Base-by-base conservation (phyloP, 1,139 yeast genomes). In the Debaryomyces nepalensis region DNA sequence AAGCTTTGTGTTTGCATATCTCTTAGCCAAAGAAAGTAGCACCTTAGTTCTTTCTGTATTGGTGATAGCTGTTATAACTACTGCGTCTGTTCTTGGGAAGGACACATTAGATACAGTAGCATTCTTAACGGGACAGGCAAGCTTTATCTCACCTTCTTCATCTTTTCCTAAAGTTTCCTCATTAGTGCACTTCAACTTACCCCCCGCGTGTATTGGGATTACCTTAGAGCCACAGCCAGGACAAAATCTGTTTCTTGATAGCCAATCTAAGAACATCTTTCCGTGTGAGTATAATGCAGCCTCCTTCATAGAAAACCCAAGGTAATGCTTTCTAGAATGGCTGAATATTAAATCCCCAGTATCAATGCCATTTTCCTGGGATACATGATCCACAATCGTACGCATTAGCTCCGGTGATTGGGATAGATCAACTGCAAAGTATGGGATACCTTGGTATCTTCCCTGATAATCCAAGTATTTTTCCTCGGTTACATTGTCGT, bases 61-160 rank as follows among this genome's bases (percentile, higher is more conserved):
- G 23, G 89, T 75, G 15, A 89, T 80, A 1, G 95, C 95, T 10
- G 88, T 82, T 47, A 91, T 91, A 27, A 88, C 79, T 2, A 88
- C 95, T 5, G 93, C 84, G 59, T 91, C 99, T 0, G 96, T 88
- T 43, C 99, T 73, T 8, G 99, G 99, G 70, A 89, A 93, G 26
- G 90, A 81, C 24, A 84, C 80, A 56, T 81, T 80, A 16, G 82
- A 74, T 4, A 83, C 86, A 2, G 65, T 45, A 0, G 81, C 71
- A 42, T 66, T 68, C 46, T 78, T 75, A 1, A 81, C 84, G 0
- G 83, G 82, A 59, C 90, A 84, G 4, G 53, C 55, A 14, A 19
- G 21, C 37, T 21, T 47, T 1, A 14, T 40, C n/a, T 40, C 42
- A 16, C 16, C 38, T 6, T 44, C 45, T 21, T 37, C 43, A 35